phyloP scores from a whole-genome alignment of 1,284 basidiomycete species.

The Cutaneotrichosporon daszewskae region DNA sequence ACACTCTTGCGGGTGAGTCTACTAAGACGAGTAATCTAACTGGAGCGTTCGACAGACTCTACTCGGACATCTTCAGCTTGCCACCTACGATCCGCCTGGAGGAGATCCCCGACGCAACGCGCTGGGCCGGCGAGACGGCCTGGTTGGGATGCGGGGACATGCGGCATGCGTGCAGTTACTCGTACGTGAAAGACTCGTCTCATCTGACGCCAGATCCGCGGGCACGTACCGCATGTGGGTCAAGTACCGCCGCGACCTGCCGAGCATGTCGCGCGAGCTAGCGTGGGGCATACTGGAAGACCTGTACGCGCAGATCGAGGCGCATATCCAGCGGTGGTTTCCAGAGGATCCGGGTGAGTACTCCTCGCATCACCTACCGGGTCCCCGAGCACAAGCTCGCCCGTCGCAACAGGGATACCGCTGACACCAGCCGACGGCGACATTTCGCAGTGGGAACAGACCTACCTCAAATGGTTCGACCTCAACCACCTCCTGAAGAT shows the following conservation, averaged over 20 bases:
- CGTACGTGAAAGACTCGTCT: too few relatives aligned
- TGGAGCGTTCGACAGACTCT: conserved; percentile 8
- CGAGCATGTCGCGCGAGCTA: conserved; percentile 6
- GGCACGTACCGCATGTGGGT: conserved; percentile 16
- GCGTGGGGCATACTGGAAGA: conserved; percentile 9
- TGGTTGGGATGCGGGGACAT: conserved; percentile 14
- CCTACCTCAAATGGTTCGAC: conserved; percentile 17
- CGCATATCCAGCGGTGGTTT: conserved; percentile 18
- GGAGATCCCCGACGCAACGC: conserved; percentile 7
- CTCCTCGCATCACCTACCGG: too few relatives aligned
- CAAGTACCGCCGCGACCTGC: conserved; percentile 8
- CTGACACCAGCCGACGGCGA: conserved; percentile 4
- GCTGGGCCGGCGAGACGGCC: conserved; percentile 15
- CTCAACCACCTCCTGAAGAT: conserved; percentile 14
- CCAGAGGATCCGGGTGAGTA: conserved; percentile 3
- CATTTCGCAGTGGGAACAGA: conserved; percentile 11
- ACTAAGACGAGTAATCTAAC: background rate
- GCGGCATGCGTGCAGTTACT: conserved; percentile 14
- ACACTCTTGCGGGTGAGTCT: conserved; percentile 7
- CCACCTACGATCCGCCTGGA: conserved; percentile 11
- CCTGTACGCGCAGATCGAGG: conserved; percentile 13
- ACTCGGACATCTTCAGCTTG: conserved; percentile 10
- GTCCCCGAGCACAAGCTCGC: too few relatives aligned
- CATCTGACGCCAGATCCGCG: too few relatives aligned
- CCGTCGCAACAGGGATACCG: too few relatives aligned